A percentile compares a stretch with the other conserved stretches of the same genome.
These are phyloP conservation scores for Mycena crocata DNA, from an alignment of 768 basidiomycete genomes.

Conservation along the genomic window DNA sequence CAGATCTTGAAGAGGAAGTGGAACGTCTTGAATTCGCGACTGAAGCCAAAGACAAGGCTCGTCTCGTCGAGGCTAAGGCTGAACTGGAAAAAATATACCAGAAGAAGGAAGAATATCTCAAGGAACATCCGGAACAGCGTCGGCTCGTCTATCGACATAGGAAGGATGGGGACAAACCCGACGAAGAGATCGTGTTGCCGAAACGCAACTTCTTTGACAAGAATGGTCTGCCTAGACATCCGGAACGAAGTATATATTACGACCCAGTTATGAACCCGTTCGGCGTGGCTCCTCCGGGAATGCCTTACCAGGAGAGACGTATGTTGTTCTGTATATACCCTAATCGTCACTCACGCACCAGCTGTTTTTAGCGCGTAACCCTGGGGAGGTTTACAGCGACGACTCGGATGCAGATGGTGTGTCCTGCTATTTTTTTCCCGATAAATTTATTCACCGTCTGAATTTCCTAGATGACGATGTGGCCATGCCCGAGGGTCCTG, in stretches of 20 bases:
- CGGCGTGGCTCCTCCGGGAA: conserved; percentile 94
- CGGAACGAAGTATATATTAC: conserved; percentile 94
- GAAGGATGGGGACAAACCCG: conserved; percentile 55
- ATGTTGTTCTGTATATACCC: conserved; percentile 44
- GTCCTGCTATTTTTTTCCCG: conserved; percentile 3
- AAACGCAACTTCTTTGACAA: conserved; percentile 83
- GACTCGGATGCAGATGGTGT: conserved; percentile 60
- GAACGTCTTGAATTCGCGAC: conserved; percentile 66
- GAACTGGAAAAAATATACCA: conserved; percentile 85
- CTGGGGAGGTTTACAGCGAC: conserved; percentile 74
- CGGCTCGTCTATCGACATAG: conserved; percentile 80
- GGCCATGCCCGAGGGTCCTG: conserved; percentile 72
- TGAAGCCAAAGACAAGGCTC: conserved; percentile 68
- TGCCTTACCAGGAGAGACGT: conserved; percentile 95
- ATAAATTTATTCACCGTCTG: not conserved
- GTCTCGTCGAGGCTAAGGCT: conserved; percentile 75
- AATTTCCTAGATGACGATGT: conserved; percentile 63
- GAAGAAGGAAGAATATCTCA: conserved; percentile 92
- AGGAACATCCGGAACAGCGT: conserved; percentile 93
- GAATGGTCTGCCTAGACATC: conserved; percentile 87
- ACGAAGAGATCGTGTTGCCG: conserved; percentile 51
- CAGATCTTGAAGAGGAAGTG: conserved; percentile 89
- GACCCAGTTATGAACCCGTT: conserved; percentile 94
- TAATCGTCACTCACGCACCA: conserved; percentile 15
- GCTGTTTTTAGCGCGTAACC: conserved; percentile 59